Base-by-base conservation (phyloP, 805 yeast species). In the Wickerhamomyces bovis region DNA sequence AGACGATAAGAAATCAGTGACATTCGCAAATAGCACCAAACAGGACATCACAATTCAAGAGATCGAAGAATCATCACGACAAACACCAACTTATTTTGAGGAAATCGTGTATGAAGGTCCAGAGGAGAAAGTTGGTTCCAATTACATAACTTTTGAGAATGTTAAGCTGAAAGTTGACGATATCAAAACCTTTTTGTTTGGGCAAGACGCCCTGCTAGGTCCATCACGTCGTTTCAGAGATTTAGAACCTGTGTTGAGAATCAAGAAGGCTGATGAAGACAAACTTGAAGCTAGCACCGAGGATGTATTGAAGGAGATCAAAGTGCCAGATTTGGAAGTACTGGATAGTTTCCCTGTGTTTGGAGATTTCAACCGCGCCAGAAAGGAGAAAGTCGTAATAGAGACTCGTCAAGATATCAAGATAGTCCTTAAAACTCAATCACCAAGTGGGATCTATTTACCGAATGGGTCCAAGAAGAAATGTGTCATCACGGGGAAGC, bases 401-500 rank as follows among this genome's bases (percentile, higher is more conserved):
- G 76, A 73, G 42, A 73, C 73, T 42, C 69, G 65, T 18, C 75
- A 75, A 41, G 73, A 73, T 41, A 69, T 75, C 31, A 75, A 77
- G 50, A 58, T 77, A 19, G 74, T 69, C 13, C 72, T 85, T 44
- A 74, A 70, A 21, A 85, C 92, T 0, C 81, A 79, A 45, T 85
- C 92, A 1, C 94, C 92, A 3, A 71, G 81, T 3, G 92, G 92
- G 16, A 80, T 84, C 26, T 77, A 81, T 52, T 68, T 84, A 47
- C 84, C 89, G 38, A 86, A 73, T 62, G 89, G 86, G 25, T 73
- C 73, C 44, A 81, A 79, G 63, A 71, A 73, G 57, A 76, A 80
- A 65, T 85, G 96, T 72, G 69, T 83, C 22, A 80, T 90, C 39
- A 81, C 89, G 3, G 96, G 96, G 3, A 76, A 76, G 43, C 82